These are phyloP conservation scores for Fraxinus dipetala DNA, from an alignment of 305 asterid genomes.

Conservation along the genomic window DNA sequence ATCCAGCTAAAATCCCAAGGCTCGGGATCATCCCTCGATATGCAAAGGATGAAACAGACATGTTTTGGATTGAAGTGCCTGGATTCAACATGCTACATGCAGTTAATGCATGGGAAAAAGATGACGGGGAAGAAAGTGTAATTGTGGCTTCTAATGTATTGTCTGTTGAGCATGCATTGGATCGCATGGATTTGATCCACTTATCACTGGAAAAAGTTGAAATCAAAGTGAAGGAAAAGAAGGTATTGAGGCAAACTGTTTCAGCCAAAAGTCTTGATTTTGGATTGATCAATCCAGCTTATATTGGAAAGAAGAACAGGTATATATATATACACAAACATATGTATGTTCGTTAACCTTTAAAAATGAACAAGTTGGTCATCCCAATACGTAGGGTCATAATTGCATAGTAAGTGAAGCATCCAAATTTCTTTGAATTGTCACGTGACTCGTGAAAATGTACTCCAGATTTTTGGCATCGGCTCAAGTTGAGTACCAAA, in stretches of 20 bases:
- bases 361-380: background rate
- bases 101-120: constrained; percentile 70
- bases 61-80: constrained; percentile 52
- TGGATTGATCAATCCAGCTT: constrained; percentile 46
- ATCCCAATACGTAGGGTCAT: no score
- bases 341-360: background rate
- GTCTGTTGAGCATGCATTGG: constrained; percentile 34
- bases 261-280: constrained; percentile 47
- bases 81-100: constrained; percentile 49
- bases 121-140: constrained; percentile 37
- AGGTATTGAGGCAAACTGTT: constrained; percentile 37
- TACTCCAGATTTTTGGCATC: background rate
- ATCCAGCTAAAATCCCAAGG: constrained; percentile 31
- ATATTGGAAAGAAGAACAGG: constrained; percentile 41
- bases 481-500: background rate
- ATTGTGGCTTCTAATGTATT: constrained; percentile 45
- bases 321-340: background rate
- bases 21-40: constrained; percentile 49
- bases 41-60: constrained; percentile 36
- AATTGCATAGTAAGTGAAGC: background rate
- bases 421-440: background rate
- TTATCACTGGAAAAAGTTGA: constrained; percentile 43
- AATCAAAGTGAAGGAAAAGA: constrained; percentile 36
- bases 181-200: constrained; percentile 31
- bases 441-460: background rate